These are phyloP conservation scores for Amphicarpaea edgeworthii DNA, from an alignment of 306 rosid species.

Conservation along the genomic window DNA sequence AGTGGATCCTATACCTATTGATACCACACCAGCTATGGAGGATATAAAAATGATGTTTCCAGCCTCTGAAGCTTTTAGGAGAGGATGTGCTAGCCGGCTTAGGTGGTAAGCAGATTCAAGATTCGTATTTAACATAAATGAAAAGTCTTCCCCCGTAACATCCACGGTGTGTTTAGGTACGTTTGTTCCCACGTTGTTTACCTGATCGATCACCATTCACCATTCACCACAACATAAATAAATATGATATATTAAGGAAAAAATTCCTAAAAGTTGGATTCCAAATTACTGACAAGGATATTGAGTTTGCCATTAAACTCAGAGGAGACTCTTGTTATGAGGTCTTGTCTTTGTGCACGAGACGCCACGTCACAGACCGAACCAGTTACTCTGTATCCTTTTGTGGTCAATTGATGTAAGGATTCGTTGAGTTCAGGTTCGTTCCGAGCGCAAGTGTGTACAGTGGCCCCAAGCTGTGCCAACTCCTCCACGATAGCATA, in stretches of 20 bases:
- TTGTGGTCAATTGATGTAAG: conserved; percentile 39
- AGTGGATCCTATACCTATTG: conserved; percentile 22
- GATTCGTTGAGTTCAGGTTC: conserved; percentile 43
- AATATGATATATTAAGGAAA: not conserved
- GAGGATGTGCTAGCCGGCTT: conserved; percentile 50
- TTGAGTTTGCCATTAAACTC: conserved; percentile 52
- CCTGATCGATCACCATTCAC: too few species aligned
- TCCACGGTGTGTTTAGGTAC: not conserved
- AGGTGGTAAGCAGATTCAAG: conserved; percentile 48
- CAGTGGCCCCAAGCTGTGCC: conserved; percentile 39
- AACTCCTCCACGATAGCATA: conserved; percentile 52
- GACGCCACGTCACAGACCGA: conserved; percentile 46
- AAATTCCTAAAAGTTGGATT: too few species aligned
- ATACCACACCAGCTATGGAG: conserved; percentile 31
- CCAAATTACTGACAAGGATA: conserved; percentile 43
- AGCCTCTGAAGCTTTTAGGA: conserved; percentile 43
- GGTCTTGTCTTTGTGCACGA: conserved; percentile 41
- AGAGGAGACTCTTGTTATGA: conserved; percentile 35
- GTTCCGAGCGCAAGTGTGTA: conserved; percentile 52
- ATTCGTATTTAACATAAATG: conserved; percentile 36
- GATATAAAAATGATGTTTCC: conserved; percentile 50
- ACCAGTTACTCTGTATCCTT: conserved; percentile 47
- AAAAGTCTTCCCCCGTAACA: conserved; percentile 41
- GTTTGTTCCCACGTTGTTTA: conserved; percentile 44
- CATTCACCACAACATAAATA: not conserved